Conservation (phyloP, 495 filamentous ascomycete species). For the Opeltia flavorubescens region DNA sequence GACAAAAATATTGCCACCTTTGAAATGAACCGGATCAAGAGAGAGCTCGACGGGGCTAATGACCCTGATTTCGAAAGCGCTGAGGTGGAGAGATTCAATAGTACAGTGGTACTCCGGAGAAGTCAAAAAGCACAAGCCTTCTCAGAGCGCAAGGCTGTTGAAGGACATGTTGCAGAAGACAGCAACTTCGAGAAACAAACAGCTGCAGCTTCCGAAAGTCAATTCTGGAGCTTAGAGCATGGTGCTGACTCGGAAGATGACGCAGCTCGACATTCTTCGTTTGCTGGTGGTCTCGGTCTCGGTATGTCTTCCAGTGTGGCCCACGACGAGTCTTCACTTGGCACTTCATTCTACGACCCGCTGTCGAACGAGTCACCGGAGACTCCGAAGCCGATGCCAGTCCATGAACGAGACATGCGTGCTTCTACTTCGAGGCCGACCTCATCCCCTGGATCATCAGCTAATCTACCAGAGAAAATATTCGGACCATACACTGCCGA, state of each 20-base stretch:
- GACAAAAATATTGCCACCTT: constrained; percentile 63
- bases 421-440: constrained; percentile 20
- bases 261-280: not conserved
- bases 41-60: constrained; percentile 48
- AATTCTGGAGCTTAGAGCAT: constrained; percentile 65
- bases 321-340: not conserved
- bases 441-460: constrained; percentile 9
- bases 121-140: constrained; percentile 13
- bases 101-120: constrained; percentile 5
- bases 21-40: constrained; percentile 65
- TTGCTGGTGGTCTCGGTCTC: not conserved
- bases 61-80: constrained; percentile 23
- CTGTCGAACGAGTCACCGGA: constrained; percentile 6
- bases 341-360: not conserved
- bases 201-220: not conserved
- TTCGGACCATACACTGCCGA: constrained; percentile 57
- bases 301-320: not conserved
- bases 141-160: constrained; percentile 8
- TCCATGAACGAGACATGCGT: not conserved
- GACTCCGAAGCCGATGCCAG: constrained; percentile 9
- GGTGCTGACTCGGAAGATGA: constrained; percentile 52
- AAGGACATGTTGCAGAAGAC: not conserved
- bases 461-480: constrained; percentile 52
- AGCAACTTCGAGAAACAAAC: not conserved
- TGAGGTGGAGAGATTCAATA: constrained; percentile 12